Evolutionary conservation across 148 eudicot genomes (phyloP), one percentile per base, ranked within the genome.

Genomic region (Amaranthus palmeri): DNA sequence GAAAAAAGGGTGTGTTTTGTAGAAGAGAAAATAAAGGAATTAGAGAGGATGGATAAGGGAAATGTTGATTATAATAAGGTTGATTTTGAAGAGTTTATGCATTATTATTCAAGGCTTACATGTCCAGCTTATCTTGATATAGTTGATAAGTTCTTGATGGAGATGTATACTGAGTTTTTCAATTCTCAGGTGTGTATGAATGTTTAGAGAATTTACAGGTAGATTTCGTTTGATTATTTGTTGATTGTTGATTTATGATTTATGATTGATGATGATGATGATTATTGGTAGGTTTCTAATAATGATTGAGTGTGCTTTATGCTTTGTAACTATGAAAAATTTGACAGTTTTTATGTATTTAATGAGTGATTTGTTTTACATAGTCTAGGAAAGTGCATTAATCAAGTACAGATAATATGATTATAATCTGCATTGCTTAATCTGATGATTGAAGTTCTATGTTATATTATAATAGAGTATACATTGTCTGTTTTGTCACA

Each of bases 1-100:
- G 79, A 71, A 69, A 65, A 54, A 8, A 71, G 75, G 74, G 40
- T 79, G 41, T 45, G 75, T 15, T 76, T 64, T 67, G 83, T 88
- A 43, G 77, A 75, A 9, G 45, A 81, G 50, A 87, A 85, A 80
- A 58, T 90, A 69, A 85, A 78, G 83, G 90, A 87, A 63, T 8
- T 89, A 67, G 89, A 87, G 70, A 70, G 70, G 70, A 61, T 81
- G 77, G 88, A 83, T 4, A 75, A 49, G 64, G 72, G 78, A 40
- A 80, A 82, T 73, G 74, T 70, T 52, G 87, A 85, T 61, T 81
- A 86, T 77, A 85, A 79, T 77, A 85, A 79, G 69, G 36, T 75
- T 53, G 96, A 90, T 68, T 71, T 84, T 14, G 87, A 87, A 75
- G 90, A 90, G 64, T 85, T 77, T 65, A 79, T 87, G 54, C 87